phyloP scores from a whole-genome alignment of 2,329 filamentous ascomycete genomes.

The Purpureocillium takamizusanense region DNA sequence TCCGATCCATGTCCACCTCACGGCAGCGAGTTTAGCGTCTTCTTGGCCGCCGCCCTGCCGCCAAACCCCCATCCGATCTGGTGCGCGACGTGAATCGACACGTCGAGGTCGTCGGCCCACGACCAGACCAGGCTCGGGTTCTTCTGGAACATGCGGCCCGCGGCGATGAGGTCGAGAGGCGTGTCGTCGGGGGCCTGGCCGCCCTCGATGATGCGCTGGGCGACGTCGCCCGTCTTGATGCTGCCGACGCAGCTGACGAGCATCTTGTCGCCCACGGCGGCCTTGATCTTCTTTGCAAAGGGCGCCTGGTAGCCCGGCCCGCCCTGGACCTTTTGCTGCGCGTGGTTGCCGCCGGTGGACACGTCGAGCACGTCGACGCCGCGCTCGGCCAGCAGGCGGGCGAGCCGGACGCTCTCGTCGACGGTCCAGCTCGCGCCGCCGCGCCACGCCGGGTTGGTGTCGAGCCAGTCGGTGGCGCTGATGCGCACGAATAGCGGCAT shows the following conservation, averaged over 20 bases:
- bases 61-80: constrained; percentile 49
- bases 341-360: constrained; percentile 57
- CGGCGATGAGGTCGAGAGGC: constrained; percentile 38
- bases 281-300: constrained; percentile 63
- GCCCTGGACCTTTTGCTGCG: constrained; percentile 44
- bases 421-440: constrained; percentile 55
- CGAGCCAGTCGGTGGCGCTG: constrained; percentile 69
- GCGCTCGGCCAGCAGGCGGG: constrained; percentile 49
- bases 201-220: constrained; percentile 35
- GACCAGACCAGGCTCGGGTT: constrained; percentile 47
- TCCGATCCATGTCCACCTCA: no score
- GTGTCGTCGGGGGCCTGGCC: constrained; percentile 22
- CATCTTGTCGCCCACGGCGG: constrained; percentile 54
- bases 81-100: constrained; percentile 35
- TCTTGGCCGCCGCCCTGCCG: constrained; percentile 10
- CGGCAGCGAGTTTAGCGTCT: no score
- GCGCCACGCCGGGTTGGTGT: constrained; percentile 42
- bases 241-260: constrained; percentile 37
- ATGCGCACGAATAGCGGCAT: constrained; percentile 70
- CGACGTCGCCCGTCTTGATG: constrained; percentile 35
- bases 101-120: constrained; percentile 44
- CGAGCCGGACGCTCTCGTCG: constrained; percentile 55
- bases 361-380: constrained; percentile 73
- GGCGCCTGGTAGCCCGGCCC: constrained; percentile 62
- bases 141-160: constrained; percentile 48